Evolutionary conservation across 179 eudicot species (phyloP).

Genomic region (Nepenthes alata): DNA sequence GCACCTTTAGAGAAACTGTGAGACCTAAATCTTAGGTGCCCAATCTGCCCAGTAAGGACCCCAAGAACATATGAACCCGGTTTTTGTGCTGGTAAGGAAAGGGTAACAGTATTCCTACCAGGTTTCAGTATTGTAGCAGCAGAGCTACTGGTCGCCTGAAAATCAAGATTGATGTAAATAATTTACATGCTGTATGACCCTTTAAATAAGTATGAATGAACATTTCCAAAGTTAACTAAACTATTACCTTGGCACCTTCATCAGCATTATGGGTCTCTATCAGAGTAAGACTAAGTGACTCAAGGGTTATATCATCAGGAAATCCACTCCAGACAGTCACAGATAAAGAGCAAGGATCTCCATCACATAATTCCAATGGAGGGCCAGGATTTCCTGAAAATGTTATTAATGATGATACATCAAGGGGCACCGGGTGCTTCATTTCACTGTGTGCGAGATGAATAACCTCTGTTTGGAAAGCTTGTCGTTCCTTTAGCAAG

Average conservation of each 20-base stretch:
- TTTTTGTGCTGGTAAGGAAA: conserved; percentile 82
- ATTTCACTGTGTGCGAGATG: conserved; percentile 85
- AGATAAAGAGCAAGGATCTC: conserved; percentile 82
- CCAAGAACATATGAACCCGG: conserved; percentile 98
- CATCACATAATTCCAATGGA: conserved; percentile 74
- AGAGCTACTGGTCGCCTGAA: conserved; percentile 68
- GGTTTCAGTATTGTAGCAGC: conserved; percentile 62
- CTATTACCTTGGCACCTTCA: conserved; percentile 86
- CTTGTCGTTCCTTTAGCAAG: conserved; percentile 74
- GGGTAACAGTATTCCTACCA: conserved; percentile 69
- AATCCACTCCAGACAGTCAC: conserved; percentile 95
- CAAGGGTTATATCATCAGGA: conserved; percentile 95
- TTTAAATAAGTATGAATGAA: background rate
- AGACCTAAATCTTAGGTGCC: conserved; percentile 92
- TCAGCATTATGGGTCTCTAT: conserved; percentile 79
- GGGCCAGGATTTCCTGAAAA: conserved; percentile 91
- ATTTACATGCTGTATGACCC: conserved; percentile 4
- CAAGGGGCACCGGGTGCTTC: conserved; percentile 90
- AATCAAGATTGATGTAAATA: conserved; percentile 4
- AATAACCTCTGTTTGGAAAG: conserved; percentile 78
- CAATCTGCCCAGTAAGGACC: conserved; percentile 94
- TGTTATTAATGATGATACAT: conserved; percentile 83
- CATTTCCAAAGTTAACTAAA: background rate
- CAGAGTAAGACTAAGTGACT: conserved; percentile 85
- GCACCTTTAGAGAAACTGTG: conserved; percentile 94